Evolutionary conservation across 345 rosid species (phyloP), one percentile per base, ranked within the genome.

Genomic region (Theobroma cacao): DNA sequence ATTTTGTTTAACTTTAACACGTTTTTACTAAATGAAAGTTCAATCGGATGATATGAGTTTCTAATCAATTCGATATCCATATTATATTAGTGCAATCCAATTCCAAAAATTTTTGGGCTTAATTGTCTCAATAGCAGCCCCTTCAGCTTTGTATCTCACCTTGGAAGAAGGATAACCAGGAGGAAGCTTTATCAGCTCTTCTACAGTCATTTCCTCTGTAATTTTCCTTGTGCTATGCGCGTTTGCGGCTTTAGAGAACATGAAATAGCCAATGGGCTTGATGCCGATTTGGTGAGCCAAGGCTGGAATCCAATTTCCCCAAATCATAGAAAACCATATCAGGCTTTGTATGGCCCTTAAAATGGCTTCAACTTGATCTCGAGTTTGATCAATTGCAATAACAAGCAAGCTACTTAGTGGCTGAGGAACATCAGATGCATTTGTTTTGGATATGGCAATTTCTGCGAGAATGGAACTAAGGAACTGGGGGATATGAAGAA

Each of bases 111-210:
- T 7, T 0, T 0, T 83, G n/a, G 87, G 43, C 20, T 24, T 6
- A 22, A 12, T 7, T 26, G 3, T 11, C 1, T 2, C 0, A 5
- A 0, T 24, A 43, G 55, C 22, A 84, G 75, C 82, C 72, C 79
- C 81, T 6, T 82, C 52, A 14, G 13, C 34, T 67, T 67, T 86
- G 74, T 26, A 30, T 56, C 47, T 5, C 5, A 82, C 63, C 15
- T 30, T 71, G 18, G 80, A 58, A 18, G 83, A 83, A 78, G 86
- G 88, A 74, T 79, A 86, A 9, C 81, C 83, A 2, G 80, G 78
- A 28, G 88, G 83, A 14, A 76, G 20, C 47, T 78, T 45, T 10
- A 63, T 36, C 7, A 75, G 17, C 13, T 69, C 82, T 36, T 79
- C 77, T 26, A 48, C 40, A 14, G 20, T 52, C 75, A 17, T 55